Percentiles rank a stretch among this genome's conserved stretches.
phyloP scores from a whole-genome alignment of 2,329 filamentous ascomycete species.

The Aspergillus brasiliensis region DNA sequence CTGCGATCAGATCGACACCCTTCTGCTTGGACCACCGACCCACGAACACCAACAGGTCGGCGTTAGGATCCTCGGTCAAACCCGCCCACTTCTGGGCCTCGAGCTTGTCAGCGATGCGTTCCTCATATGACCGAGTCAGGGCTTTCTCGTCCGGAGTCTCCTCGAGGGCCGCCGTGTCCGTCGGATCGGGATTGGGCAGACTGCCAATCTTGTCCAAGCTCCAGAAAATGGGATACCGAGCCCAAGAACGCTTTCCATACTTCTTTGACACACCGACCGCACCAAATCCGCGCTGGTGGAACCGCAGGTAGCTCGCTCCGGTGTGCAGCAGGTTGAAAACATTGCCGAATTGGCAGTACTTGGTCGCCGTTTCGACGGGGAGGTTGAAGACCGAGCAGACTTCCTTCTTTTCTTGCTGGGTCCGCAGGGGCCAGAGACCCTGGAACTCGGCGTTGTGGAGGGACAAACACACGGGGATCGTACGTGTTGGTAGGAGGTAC shows the following conservation, averaged over 20 bases:
- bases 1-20: conserved; percentile 67
- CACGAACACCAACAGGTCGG: conserved; percentile 68
- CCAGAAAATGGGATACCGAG: conserved; percentile 70
- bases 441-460: conserved; percentile 71
- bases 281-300: conserved; percentile 67
- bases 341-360: conserved; percentile 67
- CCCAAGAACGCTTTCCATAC: conserved; percentile 66
- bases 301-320: conserved; percentile 63
- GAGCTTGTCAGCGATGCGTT: conserved; percentile 55
- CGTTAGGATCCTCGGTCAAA: conserved; percentile 60
- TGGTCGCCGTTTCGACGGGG: conserved; percentile 55
- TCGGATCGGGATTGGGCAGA: conserved; percentile 66
- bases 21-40: conserved; percentile 70
- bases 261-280: conserved; percentile 69
- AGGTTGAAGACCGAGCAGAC: conserved; percentile 67
- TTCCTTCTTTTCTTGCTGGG: conserved; percentile 60
- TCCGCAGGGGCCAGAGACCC: conserved; percentile 67
- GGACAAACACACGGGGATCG: conserved; percentile 62
- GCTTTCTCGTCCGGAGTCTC: conserved; percentile 60
- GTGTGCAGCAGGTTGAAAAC: conserved; percentile 69
- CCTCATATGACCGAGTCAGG: conserved; percentile 48
- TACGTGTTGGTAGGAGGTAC: conserved; percentile 60
- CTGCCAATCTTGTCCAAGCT: conserved; percentile 62
- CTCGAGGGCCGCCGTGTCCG: conserved; percentile 42
- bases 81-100: conserved; percentile 70